These are phyloP conservation scores for Hondaea fermentalgiana DNA, from an alignment of 108 stramenopile genomes.

Conservation along the genomic window DNA sequence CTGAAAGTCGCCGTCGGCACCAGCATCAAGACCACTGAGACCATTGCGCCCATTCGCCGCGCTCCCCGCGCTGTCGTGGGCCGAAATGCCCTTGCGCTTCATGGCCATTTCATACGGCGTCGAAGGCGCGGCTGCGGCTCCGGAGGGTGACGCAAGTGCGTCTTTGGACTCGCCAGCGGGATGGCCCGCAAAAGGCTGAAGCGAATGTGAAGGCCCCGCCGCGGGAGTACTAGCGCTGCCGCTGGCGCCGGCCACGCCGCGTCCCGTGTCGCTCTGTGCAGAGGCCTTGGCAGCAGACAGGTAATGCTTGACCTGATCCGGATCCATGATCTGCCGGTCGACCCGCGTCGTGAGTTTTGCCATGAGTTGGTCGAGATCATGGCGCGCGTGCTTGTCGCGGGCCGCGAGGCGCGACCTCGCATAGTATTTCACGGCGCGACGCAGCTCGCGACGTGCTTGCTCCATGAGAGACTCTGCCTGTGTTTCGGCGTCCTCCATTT, in stretches of 20 bases:
- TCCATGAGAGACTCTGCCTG: not conserved
- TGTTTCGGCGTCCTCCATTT: not conserved
- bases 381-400: not conserved
- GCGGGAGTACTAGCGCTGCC: not conserved
- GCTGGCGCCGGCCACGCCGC: not conserved
- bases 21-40: not conserved
- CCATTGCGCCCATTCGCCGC: not conserved
- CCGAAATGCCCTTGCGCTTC: not conserved
- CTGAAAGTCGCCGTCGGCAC: not conserved
- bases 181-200: no score
- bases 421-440: not conserved
- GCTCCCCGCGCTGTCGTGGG: not conserved
- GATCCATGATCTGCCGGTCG: not conserved
- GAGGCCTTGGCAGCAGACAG: not conserved
- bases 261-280: not conserved
- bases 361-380: not conserved
- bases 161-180: no score
- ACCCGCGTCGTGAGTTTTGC: not conserved
- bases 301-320: not conserved
- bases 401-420: not conserved
- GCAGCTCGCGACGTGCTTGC: not conserved
- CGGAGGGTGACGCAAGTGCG: not conserved
- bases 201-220: no score
- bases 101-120: not conserved
- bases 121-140: not conserved